A percentile compares a stretch with the other conserved stretches of the same genome.
These are phyloP conservation scores for Pseudocercospora eumusae DNA, from an alignment of 2,329 filamentous ascomycete genomes.

Conservation along the genomic window DNA sequence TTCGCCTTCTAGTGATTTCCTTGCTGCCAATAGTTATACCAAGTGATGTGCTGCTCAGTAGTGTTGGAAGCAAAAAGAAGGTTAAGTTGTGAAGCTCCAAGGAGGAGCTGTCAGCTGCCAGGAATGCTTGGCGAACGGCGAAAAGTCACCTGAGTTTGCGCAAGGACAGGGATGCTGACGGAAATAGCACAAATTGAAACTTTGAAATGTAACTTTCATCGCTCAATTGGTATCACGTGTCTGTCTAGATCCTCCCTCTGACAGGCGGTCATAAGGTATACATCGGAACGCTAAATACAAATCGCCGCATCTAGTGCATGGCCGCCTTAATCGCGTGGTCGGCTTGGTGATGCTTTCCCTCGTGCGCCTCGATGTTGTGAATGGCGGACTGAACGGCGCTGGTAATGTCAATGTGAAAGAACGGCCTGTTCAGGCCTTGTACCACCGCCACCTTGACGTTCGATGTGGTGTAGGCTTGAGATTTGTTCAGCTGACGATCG, in stretches of 20 bases:
- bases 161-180: neutral
- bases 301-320: neutral
- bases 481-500: slow-evolving; percentile 50
- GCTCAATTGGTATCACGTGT: neutral
- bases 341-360: slow-evolving; percentile 1
- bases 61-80: neutral
- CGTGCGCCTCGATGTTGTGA: slow-evolving; percentile 57
- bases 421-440: slow-evolving; percentile 81
- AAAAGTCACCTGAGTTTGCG: neutral
- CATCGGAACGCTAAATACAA: neutral
- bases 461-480: slow-evolving; percentile 42
- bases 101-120: neutral
- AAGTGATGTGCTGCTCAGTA: neutral
- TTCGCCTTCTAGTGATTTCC: neutral
- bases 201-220: neutral
- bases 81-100: neutral
- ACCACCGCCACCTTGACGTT: slow-evolving; percentile 62
- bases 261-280: neutral
- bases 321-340: slow-evolving; percentile 9
- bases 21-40: neutral
- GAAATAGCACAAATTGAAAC: neutral
- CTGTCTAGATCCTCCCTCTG: neutral
- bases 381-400: slow-evolving; percentile 86
- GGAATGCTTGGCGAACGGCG: neutral
- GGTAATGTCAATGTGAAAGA: slow-evolving; percentile 92